Percentiles rank a stretch among this genome's conserved stretches.
These are phyloP conservation scores for Paraglomus brasilianum DNA, from an alignment of 192 early-diverging fungal genomes.

Conservation along the genomic window DNA sequence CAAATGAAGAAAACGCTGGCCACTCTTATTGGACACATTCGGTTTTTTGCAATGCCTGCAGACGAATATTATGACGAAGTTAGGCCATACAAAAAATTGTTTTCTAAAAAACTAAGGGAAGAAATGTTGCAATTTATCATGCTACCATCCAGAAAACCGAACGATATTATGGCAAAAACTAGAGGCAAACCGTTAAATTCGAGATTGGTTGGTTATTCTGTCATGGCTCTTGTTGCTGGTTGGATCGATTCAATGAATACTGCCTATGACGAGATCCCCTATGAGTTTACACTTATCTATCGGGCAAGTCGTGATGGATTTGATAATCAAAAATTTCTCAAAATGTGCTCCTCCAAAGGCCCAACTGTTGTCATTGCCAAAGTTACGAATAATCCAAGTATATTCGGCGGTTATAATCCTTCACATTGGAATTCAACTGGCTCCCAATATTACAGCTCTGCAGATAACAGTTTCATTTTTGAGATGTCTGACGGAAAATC, in stretches of 20 bases:
- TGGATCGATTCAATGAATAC: conserved; percentile 17
- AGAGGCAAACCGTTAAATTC: conserved; percentile 9
- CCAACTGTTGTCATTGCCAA: conserved; percentile 1
- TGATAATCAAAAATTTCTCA: neutral
- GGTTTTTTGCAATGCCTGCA: conserved; percentile 22
- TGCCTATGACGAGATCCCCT: conserved; percentile 12
- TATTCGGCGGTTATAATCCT: conserved; percentile 9
- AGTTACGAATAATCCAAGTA: neutral
- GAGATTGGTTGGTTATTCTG: conserved; percentile 2
- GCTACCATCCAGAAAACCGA: neutral
- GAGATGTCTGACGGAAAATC: too few relatives aligned
- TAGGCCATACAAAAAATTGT: conserved; percentile 5
- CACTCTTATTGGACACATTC: neutral
- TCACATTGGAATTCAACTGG: neutral
- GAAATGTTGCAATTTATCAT: conserved; percentile 14
- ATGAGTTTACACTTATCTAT: conserved; percentile 13
- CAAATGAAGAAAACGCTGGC: neutral
- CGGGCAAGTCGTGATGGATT: conserved; percentile 23
- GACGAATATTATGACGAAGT: conserved; percentile 15
- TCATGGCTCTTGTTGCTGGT: conserved; percentile 5
- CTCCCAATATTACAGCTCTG: too few relatives aligned
- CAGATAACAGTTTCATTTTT: too few relatives aligned
- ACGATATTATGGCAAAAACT: neutral
- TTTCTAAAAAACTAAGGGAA: neutral
- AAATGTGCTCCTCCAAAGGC: conserved; percentile 3